Conservation (phyloP, 1,139 yeast genomes). For the Yamadazyma jaroonii region DNA sequence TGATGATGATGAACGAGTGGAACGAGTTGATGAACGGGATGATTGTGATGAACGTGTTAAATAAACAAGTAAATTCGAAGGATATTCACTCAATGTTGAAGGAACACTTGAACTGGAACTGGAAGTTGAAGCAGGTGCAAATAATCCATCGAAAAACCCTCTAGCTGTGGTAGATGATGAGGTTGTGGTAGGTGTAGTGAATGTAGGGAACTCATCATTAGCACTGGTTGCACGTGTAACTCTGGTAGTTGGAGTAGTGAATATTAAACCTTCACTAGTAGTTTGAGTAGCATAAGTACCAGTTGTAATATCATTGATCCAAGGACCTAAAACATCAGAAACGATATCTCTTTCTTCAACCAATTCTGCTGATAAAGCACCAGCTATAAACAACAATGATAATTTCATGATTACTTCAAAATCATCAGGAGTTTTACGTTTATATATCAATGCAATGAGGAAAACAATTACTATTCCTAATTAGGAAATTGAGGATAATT, state of each 20-base stretch:
- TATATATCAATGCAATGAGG: not conserved
- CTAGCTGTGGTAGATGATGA: not conserved
- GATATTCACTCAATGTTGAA: slow-evolving; percentile 1
- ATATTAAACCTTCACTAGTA: slow-evolving; percentile 1
- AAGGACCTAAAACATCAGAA: slow-evolving; percentile 6
- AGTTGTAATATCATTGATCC: slow-evolving; percentile 4
- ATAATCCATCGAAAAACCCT: not conserved
- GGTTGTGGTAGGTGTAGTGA: not conserved
- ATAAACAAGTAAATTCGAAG: slow-evolving; percentile 1
- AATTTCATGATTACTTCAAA: slow-evolving; percentile 1
- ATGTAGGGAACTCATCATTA: not conserved
- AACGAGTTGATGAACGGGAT: not conserved
- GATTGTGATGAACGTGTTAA: not conserved
- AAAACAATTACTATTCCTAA: slow-evolving; percentile 6
- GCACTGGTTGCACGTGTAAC: not conserved
- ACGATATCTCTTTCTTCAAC: slow-evolving; percentile 3
- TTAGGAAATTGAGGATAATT: slow-evolving; percentile 3
- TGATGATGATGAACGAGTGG: slow-evolving; percentile 1
- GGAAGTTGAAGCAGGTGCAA: not conserved
- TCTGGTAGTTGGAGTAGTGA: slow-evolving; percentile 5
- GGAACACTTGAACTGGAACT: not conserved
- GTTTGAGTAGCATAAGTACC: slow-evolving; percentile 3
- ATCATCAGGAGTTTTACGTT: too few relatives aligned
- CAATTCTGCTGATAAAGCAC: not conserved
- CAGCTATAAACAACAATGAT: not conserved